phyloP scores from a whole-genome alignment of 2,329 filamentous ascomycete species.

The Aspergillus fructus region DNA sequence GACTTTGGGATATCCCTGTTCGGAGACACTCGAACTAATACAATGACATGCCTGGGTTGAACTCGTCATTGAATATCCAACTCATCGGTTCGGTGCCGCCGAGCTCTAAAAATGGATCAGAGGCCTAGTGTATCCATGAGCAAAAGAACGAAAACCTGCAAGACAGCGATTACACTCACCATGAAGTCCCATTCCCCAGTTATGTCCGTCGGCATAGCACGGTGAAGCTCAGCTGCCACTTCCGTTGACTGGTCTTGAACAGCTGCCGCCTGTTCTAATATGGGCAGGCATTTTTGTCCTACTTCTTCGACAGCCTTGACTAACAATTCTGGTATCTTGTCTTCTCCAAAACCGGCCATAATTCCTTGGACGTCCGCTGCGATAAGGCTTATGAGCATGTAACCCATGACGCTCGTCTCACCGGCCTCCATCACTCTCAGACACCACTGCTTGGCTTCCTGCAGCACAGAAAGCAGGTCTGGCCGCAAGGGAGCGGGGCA shows the following conservation, averaged over 20 bases:
- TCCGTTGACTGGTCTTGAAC: constrained; percentile 10
- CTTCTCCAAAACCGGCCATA: not conserved
- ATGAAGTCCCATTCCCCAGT: constrained; percentile 45
- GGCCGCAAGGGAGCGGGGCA: constrained; percentile 24
- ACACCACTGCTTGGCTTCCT: constrained; percentile 44
- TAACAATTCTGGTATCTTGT: constrained; percentile 32
- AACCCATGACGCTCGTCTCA: constrained; percentile 58
- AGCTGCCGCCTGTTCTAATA: constrained; percentile 23
- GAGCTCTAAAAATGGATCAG: constrained; percentile 28
- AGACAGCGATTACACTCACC: constrained; percentile 29
- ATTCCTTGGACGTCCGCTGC: constrained; percentile 43
- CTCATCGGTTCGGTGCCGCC: constrained; percentile 18
- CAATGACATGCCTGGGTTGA: not conserved
- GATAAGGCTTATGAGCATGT: constrained; percentile 44
- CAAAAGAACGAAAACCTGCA: not conserved
- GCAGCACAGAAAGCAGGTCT: constrained; percentile 34
- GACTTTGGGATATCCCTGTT: not conserved
- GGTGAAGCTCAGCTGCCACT: constrained; percentile 12
- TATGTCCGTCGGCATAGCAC: constrained; percentile 24
- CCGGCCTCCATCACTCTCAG: constrained; percentile 45
- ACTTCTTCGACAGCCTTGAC: constrained; percentile 40
- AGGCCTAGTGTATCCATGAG: constrained; percentile 22
- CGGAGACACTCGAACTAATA: not conserved
- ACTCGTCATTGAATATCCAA: constrained; percentile 16
- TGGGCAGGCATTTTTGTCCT: constrained; percentile 20